Evolutionary conservation across 2,329 filamentous ascomycete species (phyloP).

Genomic region (Fusarium guadeloupense): DNA sequence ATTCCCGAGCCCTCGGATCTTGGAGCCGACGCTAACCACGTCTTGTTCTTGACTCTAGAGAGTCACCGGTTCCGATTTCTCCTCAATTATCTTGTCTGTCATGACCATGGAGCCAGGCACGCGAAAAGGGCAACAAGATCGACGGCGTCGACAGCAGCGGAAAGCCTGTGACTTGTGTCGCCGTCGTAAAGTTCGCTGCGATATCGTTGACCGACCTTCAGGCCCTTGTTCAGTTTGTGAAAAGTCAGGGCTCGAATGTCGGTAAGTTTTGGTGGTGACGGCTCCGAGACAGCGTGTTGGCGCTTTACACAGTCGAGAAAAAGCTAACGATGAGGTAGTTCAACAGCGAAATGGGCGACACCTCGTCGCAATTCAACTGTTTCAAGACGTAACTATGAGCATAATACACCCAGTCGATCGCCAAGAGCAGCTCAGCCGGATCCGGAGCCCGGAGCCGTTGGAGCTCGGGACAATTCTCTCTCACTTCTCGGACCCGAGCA

Average conservation of each 20-base stretch:
- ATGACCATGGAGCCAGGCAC: conserved; percentile 11
- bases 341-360: conserved; percentile 38
- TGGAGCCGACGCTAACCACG: conserved; percentile 22
- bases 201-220: conserved; percentile 30
- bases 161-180: conserved; percentile 43
- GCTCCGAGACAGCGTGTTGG: conserved; percentile 13
- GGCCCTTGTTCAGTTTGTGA: conserved; percentile 39
- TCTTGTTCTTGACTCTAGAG: background rate
- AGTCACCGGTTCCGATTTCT: conserved; percentile 31
- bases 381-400: conserved; percentile 7
- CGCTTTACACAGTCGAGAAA: accelerated
- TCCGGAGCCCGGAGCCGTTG: conserved; percentile 22
- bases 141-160: conserved; percentile 45
- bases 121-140: conserved; percentile 3
- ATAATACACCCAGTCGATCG: background rate
- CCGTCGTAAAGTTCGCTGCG: conserved; percentile 38
- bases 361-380: conserved; percentile 21
- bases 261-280: conserved; percentile 27
- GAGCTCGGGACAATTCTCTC: background rate
- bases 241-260: conserved; percentile 40
- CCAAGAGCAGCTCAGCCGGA: conserved; percentile 14
- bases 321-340: conserved; percentile 19
- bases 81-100: conserved; percentile 4
- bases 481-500: conserved; percentile 11
- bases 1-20: background rate